Conservation (phyloP, 257 asterid genomes). For the Rubia yunnanensis region DNA sequence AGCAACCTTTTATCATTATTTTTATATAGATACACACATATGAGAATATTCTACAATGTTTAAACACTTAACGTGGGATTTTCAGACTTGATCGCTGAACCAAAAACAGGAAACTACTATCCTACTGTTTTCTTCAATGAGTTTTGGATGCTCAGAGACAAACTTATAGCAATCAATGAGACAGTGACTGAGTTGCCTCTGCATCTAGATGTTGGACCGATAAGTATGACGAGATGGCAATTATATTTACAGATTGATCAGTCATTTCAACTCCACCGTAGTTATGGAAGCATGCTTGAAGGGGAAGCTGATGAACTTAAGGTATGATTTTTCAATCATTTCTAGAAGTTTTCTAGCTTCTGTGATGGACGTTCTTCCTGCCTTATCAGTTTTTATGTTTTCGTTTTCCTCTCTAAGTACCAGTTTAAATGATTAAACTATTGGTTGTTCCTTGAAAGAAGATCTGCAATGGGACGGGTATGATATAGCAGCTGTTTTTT, state of each 20-base stretch:
- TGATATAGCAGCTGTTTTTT: background rate
- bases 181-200: conserved; percentile 75
- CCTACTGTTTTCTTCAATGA: conserved; percentile 87
- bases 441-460: background rate
- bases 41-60: background rate
- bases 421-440: background rate
- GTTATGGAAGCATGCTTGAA: conserved; percentile 95
- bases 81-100: conserved; percentile 61
- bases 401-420: background rate
- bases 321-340: conserved; percentile 32
- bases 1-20: background rate
- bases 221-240: conserved; percentile 99
- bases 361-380: background rate
- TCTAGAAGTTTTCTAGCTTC: background rate
- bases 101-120: conserved; percentile 72
- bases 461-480: background rate
- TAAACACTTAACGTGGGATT: conserved; percentile 45
- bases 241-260: conserved; percentile 91
- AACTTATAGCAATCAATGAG: conserved; percentile 63
- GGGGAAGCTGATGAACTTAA: conserved; percentile 99
- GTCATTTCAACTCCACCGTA: conserved; percentile 89
- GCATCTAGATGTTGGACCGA: conserved; percentile 84
- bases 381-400: background rate
- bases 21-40: background rate
- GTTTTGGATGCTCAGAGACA: conserved; percentile 92